phyloP scores from a whole-genome alignment of 129 eudicot species.

The Mikania micrantha region DNA sequence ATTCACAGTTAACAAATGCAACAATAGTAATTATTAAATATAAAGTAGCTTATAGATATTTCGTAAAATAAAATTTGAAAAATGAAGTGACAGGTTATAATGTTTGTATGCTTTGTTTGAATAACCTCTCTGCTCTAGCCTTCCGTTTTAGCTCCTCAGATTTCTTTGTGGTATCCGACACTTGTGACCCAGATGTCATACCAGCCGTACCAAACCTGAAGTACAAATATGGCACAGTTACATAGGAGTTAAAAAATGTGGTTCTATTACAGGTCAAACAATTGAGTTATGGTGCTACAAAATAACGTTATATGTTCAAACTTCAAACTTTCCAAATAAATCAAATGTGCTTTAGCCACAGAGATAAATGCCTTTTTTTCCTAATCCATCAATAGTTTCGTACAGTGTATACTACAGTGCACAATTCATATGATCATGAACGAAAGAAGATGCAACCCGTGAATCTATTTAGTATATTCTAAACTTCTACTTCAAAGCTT shows the following conservation, averaged over 20 bases:
- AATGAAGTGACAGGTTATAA: neutral
- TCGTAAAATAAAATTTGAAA: neutral
- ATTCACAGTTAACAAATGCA: neutral
- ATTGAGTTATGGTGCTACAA: neutral
- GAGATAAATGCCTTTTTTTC: neutral
- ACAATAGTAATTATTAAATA: neutral
- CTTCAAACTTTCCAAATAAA: neutral
- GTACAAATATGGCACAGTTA: neutral
- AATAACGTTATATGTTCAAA: neutral
- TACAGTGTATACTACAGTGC: neutral
- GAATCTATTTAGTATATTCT: neutral
- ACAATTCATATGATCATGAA: neutral
- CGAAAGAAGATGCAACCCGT: neutral
- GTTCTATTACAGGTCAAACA: neutral
- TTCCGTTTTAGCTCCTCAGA: constrained; percentile 81
- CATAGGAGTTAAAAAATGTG: neutral
- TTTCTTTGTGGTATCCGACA: constrained; percentile 52
- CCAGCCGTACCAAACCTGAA: constrained; percentile 67
- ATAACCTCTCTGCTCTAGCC: constrained; percentile 97
- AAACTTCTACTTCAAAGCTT: neutral
- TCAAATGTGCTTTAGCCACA: neutral
- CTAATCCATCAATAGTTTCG: neutral
- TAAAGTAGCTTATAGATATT: neutral
- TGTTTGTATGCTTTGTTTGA: neutral
- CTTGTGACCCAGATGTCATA: constrained; percentile 28